phyloP scores from a whole-genome alignment of 2,329 filamentous ascomycete species.

The Taxawa tesnikishii region DNA sequence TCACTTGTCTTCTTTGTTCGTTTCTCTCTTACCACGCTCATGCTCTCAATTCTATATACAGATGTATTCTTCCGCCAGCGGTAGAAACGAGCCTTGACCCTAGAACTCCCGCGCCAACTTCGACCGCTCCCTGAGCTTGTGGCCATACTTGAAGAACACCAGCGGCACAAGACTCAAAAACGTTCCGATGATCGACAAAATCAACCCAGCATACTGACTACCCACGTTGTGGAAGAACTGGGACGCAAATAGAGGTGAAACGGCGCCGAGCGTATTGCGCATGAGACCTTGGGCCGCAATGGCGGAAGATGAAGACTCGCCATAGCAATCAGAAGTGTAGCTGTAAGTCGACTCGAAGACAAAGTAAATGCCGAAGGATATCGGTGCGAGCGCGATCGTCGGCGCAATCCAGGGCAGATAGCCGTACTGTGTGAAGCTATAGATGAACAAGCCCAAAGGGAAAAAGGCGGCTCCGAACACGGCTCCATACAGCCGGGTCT shows the following conservation, averaged over 20 bases:
- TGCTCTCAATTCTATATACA: no score
- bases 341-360: conserved; percentile 34
- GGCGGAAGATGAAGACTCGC: conserved; percentile 28
- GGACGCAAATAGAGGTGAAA: conserved; percentile 39
- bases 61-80: no score
- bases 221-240: conserved; percentile 43
- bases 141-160: conserved; percentile 31
- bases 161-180: conserved; percentile 30
- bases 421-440: conserved; percentile 41
- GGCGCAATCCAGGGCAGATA: conserved; percentile 38
- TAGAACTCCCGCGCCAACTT: conserved; percentile 20
- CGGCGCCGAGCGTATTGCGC: conserved; percentile 40
- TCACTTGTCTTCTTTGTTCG: no score
- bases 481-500: conserved; percentile 37
- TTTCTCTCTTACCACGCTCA: no score
- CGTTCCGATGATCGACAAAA: conserved; percentile 35
- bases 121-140: conserved; percentile 23
- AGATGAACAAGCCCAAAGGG: conserved; percentile 39
- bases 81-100: no score
- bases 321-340: conserved; percentile 42
- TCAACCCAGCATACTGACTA: conserved; percentile 39
- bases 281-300: conserved; percentile 41
- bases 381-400: conserved; percentile 35
- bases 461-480: conserved; percentile 35
- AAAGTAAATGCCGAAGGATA: conserved; percentile 43